Base-by-base conservation (phyloP, 2,329 filamentous ascomycete species). In the Sphaerulina vaccinii region DNA sequence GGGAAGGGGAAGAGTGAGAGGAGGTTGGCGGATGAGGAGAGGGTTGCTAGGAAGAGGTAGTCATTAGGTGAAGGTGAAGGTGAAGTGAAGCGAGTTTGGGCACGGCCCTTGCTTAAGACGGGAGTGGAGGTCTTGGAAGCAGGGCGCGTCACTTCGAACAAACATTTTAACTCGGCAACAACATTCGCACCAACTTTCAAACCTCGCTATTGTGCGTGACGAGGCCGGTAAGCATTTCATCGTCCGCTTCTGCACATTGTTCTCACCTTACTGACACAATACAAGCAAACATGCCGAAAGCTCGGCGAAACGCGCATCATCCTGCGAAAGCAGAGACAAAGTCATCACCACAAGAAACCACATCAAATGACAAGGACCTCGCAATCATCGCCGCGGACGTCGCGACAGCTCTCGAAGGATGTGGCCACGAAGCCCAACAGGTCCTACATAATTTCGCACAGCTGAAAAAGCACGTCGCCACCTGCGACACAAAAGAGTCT, bases 1-100 rank as follows among this genome's bases (percentile, higher is more conserved):
- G 55, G 47, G 44, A 63, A 57, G 36, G 59, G 49, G 18, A 62
- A 60, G 23, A 48, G 45, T 48, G 45, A 48, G 18, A 23, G 45
- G 7, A 40, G 32, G 23, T 2, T 48, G 45, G 45, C 45, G 9
- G 58, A 54, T 3, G 61, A 60, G 40, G 58, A 57, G 35, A 61
- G 58, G 27, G 51, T 47, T 4, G 52, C 44, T 22, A 54, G 42
- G 18, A 50, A 48, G 35, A 46, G 51, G 36, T 54, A 39, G 33
- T 21, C 9, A n/a, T 9, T 9, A 7, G 3, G 8, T 23, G 21
- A 29, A 11, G 6, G 11, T 5, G 13, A 15, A 22, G 7, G 4
- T 13, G 8, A 7, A 13, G 27, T 32, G 7, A 32, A 32, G 27
- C 27, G n/a, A n/a, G n/a, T n/a, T n/a, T 32, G 27, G 27, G 7